Evolutionary conservation across 139 green algal species (phyloP).

Genomic region (Tetraselmis striata): DNA sequence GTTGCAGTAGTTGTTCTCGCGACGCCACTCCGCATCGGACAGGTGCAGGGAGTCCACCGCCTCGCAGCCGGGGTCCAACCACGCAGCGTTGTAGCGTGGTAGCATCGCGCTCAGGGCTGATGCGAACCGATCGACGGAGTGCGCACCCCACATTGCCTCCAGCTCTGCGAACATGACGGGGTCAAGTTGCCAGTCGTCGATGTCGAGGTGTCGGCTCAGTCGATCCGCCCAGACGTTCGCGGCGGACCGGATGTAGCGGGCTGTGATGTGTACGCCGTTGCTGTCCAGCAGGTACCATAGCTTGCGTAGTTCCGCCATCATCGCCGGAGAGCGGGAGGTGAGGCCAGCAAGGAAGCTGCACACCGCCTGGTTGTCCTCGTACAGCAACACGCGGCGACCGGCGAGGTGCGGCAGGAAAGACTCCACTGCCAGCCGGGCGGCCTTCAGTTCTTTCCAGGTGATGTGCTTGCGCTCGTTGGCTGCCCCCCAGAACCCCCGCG

Average conservation of each 20-base stretch:
- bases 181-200: neutral
- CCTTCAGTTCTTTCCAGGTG: neutral
- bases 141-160: neutral
- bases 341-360: neutral
- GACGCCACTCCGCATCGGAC: neutral
- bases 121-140: neutral
- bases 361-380: neutral
- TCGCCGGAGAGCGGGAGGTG: neutral
- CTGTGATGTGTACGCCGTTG: neutral
- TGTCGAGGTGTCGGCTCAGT: neutral
- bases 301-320: neutral
- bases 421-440: neutral
- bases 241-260: neutral
- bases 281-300: neutral
- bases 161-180: neutral
- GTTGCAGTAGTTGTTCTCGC: neutral
- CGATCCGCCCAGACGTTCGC: neutral
- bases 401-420: neutral
- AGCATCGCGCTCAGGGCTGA: neutral
- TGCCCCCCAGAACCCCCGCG: neutral
- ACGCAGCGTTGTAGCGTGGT: neutral
- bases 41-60: neutral
- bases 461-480: neutral
- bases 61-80: neutral
- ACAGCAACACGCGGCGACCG: neutral